These are phyloP conservation scores for Bacterosira constricta DNA, from an alignment of 108 stramenopile genomes.

Conservation along the genomic window DNA sequence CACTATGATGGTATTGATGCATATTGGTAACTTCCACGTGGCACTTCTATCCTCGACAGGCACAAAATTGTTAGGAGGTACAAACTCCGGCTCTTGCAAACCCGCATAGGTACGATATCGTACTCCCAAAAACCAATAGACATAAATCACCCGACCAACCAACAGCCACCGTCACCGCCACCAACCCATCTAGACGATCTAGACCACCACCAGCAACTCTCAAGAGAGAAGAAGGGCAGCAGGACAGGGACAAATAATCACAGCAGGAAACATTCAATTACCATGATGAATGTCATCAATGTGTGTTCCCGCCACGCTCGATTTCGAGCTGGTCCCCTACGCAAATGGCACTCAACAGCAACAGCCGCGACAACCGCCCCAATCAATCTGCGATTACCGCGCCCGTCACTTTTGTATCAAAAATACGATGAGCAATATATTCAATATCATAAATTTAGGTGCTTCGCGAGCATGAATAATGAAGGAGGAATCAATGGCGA, in stretches of 20 bases:
- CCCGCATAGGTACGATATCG: too few species aligned
- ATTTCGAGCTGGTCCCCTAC: background rate
- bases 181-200: background rate
- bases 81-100: too few species aligned
- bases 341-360: background rate
- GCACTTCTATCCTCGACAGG: too few species aligned
- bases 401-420: background rate
- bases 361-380: background rate
- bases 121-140: too few species aligned
- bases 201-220: background rate
- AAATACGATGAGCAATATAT: background rate
- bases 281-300: background rate
- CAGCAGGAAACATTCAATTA: too few species aligned
- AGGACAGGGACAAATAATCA: too few species aligned
- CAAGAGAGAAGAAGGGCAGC: too few species aligned
- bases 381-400: background rate
- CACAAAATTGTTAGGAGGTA: too few species aligned
- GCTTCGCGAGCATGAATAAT: background rate
- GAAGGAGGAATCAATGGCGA: conserved; percentile 1
- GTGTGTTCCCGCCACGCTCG: conserved; percentile 1
- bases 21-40: too few species aligned
- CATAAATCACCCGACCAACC: background rate
- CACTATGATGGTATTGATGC: too few species aligned
- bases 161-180: background rate
- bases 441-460: background rate